Percentiles rank a stretch among this genome's conserved stretches.
Evolutionary conservation across 257 asterid species (phyloP).

Genomic region (Sherardia arvensis): DNA sequence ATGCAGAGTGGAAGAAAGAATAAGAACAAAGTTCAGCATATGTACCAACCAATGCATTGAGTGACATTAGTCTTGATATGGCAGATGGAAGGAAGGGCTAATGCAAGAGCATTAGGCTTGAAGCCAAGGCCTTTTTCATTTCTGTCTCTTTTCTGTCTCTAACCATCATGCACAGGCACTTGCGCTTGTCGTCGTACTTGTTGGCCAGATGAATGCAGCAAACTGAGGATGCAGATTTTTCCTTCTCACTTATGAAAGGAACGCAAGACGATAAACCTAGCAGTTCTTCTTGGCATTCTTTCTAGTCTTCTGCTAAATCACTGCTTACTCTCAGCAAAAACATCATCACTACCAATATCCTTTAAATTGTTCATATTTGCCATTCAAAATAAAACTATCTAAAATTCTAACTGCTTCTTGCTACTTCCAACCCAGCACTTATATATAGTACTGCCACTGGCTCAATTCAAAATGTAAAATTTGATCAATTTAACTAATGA

Average conservation of each 20-base stretch:
- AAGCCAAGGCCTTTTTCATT: conserved; percentile 33
- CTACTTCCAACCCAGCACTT: background rate
- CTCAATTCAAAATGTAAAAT: too few relatives aligned
- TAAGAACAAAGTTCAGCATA: background rate
- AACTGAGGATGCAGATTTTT: conserved; percentile 21
- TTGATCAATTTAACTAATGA: too few relatives aligned
- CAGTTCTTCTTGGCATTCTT: conserved; percentile 28
- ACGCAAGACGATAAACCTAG: conserved; percentile 27
- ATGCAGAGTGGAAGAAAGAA: background rate
- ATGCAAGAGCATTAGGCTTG: conserved; percentile 38
- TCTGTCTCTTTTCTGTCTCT: too few relatives aligned
- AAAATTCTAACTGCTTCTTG: background rate
- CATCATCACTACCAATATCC: conserved; percentile 6
- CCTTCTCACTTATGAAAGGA: conserved; percentile 24
- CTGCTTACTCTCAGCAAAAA: conserved; percentile 10
- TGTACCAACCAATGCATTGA: conserved; percentile 20
- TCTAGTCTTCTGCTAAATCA: conserved; percentile 29
- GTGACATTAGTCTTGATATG: conserved; percentile 16
- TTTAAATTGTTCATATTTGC: background rate
- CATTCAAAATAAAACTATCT: background rate
- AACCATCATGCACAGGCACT: conserved; percentile 34
- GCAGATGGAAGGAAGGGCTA: conserved; percentile 26
- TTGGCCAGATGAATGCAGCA: conserved; percentile 33
- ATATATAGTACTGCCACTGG: background rate
- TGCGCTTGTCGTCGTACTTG: conserved; percentile 15